phyloP scores from a whole-genome alignment of 2,329 filamentous ascomycete genomes.

The Leptographium radiaticola region DNA sequence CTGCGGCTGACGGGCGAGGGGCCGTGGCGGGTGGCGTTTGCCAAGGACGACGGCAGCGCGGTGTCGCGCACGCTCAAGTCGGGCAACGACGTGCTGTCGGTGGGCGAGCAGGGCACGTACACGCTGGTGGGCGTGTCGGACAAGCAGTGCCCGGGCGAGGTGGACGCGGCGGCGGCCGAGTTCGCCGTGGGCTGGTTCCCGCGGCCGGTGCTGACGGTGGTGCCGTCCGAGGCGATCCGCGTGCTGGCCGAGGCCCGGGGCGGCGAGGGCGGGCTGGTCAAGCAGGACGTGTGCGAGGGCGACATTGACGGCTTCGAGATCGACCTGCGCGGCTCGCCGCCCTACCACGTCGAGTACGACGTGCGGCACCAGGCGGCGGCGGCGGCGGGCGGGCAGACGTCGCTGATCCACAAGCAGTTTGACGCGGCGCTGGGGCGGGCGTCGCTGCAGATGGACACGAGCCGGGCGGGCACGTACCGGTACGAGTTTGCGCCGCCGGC shows the following conservation, averaged over 20 bases:
- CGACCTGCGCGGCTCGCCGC: slow-evolving; percentile 61
- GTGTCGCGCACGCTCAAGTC: slow-evolving; percentile 35
- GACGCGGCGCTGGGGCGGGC: slow-evolving; percentile 66
- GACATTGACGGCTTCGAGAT: slow-evolving; percentile 85
- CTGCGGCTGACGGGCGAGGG: slow-evolving; percentile 73
- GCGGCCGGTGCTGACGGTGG: slow-evolving; percentile 57
- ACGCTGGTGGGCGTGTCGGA: slow-evolving; percentile 69
- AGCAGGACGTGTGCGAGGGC: slow-evolving; percentile 82
- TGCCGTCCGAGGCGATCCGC: slow-evolving; percentile 49
- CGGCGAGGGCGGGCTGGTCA: slow-evolving; percentile 49
- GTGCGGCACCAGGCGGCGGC: slow-evolving; percentile 55
- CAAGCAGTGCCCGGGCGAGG: slow-evolving; percentile 64
- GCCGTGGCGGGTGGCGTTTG: slow-evolving; percentile 75
- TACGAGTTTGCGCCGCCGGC: slow-evolving; percentile 76
- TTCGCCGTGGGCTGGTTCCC: slow-evolving; percentile 82
- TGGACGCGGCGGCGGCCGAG: slow-evolving; percentile 58
- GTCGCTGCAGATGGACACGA: slow-evolving; percentile 75
- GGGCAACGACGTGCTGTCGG: slow-evolving; percentile 55
- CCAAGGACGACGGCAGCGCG: slow-evolving; percentile 15
- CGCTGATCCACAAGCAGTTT: slow-evolving; percentile 55
- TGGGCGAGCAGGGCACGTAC: slow-evolving; percentile 60
- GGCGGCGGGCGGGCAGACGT: slow-evolving; percentile 43
- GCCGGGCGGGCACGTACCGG: slow-evolving; percentile 66
- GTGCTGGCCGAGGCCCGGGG: too few relatives aligned
- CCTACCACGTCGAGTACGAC: slow-evolving; percentile 73